Evolutionary conservation across 352 stramenopile genomes (phyloP).

Genomic region (Phytopythium oedochilum): DNA sequence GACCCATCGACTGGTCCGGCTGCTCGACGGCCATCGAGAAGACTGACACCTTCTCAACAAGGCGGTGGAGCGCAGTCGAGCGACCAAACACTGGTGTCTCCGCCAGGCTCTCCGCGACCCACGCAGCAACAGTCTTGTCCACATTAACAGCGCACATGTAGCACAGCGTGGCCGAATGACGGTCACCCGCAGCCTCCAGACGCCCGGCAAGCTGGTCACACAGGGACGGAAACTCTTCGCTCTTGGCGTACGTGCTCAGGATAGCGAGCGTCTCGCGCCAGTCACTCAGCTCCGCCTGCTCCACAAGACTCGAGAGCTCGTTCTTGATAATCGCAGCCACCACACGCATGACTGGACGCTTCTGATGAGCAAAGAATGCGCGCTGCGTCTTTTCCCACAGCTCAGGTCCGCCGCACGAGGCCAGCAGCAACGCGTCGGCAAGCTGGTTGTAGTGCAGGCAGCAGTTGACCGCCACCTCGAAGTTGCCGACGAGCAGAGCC

Average conservation of each 20-base stretch:
- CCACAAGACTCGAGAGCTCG: conserved; percentile 79
- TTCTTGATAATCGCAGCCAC: conserved; percentile 96
- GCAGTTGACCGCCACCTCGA: conserved; percentile 96
- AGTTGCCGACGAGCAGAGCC: conserved; percentile 96
- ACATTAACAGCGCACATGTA: conserved; percentile 97
- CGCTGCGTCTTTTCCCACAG: conserved; percentile 96
- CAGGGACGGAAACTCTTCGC: conserved; percentile 94
- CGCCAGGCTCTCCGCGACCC: conserved; percentile 88
- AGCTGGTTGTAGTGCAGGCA: conserved; percentile 95
- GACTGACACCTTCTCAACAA: conserved; percentile 96
- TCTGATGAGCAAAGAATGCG: conserved; percentile 90
- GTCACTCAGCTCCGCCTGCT: conserved; percentile 88
- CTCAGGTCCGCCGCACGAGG: conserved; percentile 90
- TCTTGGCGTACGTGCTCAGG: conserved; percentile 96
- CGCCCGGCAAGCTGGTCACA: conserved; percentile 92
- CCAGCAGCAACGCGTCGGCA: conserved; percentile 94
- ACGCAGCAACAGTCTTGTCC: conserved; percentile 82
- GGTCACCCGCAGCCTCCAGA: conserved; percentile 89
- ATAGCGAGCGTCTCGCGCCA: conserved; percentile 98
- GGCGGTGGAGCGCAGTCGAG: conserved; percentile 90
- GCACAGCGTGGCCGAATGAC: conserved; percentile 91
- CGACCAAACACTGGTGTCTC: conserved; percentile 58
- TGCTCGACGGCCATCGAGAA: conserved; percentile 89
- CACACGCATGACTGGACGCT: conserved; percentile 93
- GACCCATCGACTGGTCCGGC: conserved; percentile 77